Evolutionary conservation across 371 early-diverging fungal genomes (phyloP), one percentile per base, ranked within the genome.

Genomic region (Apophysomyces elegans): DNA sequence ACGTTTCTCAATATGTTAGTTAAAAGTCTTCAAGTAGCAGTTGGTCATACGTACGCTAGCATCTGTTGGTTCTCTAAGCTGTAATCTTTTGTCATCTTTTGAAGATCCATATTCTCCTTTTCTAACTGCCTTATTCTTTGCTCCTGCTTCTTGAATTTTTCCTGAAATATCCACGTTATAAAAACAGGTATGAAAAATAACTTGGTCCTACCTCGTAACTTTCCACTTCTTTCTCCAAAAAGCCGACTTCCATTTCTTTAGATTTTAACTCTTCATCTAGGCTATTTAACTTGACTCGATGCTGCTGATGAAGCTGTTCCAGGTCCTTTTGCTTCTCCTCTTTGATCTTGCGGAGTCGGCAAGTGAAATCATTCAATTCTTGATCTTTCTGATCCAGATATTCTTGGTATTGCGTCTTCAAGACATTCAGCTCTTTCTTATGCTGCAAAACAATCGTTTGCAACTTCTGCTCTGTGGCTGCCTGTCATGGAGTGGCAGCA

Each of bases 301-400:
- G 76, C 6, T 72, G 75, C 37, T 78, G 71, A 44, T 78, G 76
- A 12, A 81, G 44, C 41, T 74, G 71, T 26, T 79, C 81, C 4
- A 81, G 45, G 36, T 79, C 79, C 41, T 79, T 80, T 60, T 79
- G 77, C 12, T 77, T 78, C 1, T 76, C 54, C 32, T 72, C 69
- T 1, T 79, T 77, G 2, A 78, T 63, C 3, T 79, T 74, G 56
- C 77, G 72, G 12, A 80, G 56, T 8, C 79, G 74, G 37, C 80
- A 79, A 14, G 76, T 71, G 41, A 76, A 76, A 1, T 79, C 75
- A 63, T 76, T 72, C 14, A 83, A 60, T 36, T 83, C 81, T 62
- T 76, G 73, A 50, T 80, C 84, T 61, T 83, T 83, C 37, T 71
- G 56, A 44, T 79, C 77, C n/a, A 83, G 68, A 26, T 80, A 41